Evolutionary conservation across 257 asterid genomes (phyloP), one percentile per base, ranked within the genome.

Genomic region (Solanum sitiens): DNA sequence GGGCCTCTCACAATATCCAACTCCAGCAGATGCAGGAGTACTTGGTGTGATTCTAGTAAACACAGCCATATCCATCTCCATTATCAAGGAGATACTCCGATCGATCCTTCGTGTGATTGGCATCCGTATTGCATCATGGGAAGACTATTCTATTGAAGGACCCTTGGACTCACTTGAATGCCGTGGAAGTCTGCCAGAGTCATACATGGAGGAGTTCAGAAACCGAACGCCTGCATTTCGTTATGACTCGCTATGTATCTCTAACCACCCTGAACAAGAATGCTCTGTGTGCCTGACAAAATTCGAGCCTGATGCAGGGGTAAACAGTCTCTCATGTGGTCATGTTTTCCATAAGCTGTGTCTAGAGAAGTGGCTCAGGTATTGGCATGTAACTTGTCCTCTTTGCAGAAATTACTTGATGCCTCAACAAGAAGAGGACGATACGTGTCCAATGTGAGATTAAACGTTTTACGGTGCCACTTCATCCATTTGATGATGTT

Each of bases 361-460:
- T 91, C 91, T 96, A 9, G 98, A 95, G 93, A 94, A 91, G 83
- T 96, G 99, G 99, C 82, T 96, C 88, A 94, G 92, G 91, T 91
- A 90, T 65, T 96, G 98, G 98, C 92, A 94, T 90, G 89, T 92
- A 67, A 96, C 98, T 0, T 96, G 99, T 89, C 99, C 99, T 25
- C 98, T 96, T 68, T 96, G 99, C 87, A 93, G 99, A 90, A 92
- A 93, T 86, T 65, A 89, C 91, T 89, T 96, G 95, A 90, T 96
- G 88, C 89, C 97, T 89, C 95, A 90, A 89, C 96, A 94, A 86
- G 91, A 16, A 4, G 97, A 93, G 63, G 98, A 93, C 40, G 93
- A 94, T 73, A 74, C 90, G 14, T 94, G 98, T 87, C 98, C 98
- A 9, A 95, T 95, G 99, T 96, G 95, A 95, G 90, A 42, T 72